Evolutionary conservation across 345 rosid genomes (phyloP), one percentile per base, ranked within the genome.

Genomic region (Acer campestre): DNA sequence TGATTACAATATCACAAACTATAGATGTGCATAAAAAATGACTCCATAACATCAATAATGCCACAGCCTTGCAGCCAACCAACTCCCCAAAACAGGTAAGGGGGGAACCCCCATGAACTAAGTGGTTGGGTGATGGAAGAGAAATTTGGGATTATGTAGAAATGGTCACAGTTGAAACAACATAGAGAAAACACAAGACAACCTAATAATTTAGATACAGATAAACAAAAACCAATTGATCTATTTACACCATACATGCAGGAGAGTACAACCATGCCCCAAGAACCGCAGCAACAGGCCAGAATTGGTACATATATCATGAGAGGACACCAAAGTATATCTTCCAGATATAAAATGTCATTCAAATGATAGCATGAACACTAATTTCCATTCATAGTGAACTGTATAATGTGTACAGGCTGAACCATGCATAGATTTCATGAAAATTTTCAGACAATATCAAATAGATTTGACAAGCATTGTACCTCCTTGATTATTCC

Each of bases 401-500:
- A 38, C 7, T 42, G 51, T 14, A 18, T 20, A 14, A 29, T n/a
- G 17, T 55, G 65, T n/a, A 53, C 44, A 53, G 55, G 74, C 16
- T 29, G 40, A 31, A 61, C 61, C 16, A 62, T 3, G 23, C 44
- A 74, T 51, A 42, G 29, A 25, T 11, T 56, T 27, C 44, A 56
- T 22, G 7, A 64, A 38, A 73, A n/a, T 1, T n/a, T 9, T 75
- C n/a, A 38, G 22, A 31, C 23, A 42, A 61, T 46, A 63, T 22
- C 14, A 51, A 67, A 49, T 27, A 18, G 42, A 44, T 66, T 27
- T 46, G 71, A 31, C 35, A 53, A 65, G 69, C 67, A 75, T 44
- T 23, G 48, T 88, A 94, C 99, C 98, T 94, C 99, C 80, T 94
- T 97, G 76, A 97, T 91, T 83, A 94, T 89, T 75, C 99, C 98